Conservation (phyloP, 2,329 filamentous ascomycete genomes). For the Diplodia sapinea region DNA sequence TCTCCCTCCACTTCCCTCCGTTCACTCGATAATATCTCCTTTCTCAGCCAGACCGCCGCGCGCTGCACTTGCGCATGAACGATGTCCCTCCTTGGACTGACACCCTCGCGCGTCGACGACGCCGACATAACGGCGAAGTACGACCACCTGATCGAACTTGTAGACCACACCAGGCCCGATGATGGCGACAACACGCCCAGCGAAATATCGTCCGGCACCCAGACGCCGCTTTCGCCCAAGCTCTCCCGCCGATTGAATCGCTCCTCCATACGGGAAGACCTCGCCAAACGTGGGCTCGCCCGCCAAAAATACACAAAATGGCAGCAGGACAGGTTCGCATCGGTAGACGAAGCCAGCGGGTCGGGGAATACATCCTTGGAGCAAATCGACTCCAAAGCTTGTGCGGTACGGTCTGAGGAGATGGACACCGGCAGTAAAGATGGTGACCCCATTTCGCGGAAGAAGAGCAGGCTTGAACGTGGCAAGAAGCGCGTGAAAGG, state of each 20-base stretch:
- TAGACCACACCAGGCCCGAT: constrained; percentile 60
- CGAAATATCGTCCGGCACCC: constrained; percentile 30
- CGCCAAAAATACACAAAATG: constrained; percentile 46
- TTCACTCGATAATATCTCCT: not conserved
- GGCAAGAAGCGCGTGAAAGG: constrained; percentile 34
- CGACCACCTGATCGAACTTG: constrained; percentile 73
- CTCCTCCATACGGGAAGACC: constrained; percentile 37
- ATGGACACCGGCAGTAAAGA: constrained; percentile 13
- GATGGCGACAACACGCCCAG: constrained; percentile 43
- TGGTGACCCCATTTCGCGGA: constrained; percentile 32
- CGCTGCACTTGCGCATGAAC: not conserved
- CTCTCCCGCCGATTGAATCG: constrained; percentile 36
- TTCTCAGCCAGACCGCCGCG: not conserved
- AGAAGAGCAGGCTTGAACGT: constrained; percentile 39
- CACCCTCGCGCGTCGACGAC: constrained; percentile 26
- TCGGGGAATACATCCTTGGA: constrained; percentile 5
- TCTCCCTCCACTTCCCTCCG: not conserved
- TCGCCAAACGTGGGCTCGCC: constrained; percentile 34
- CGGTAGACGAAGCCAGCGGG: constrained; percentile 1
- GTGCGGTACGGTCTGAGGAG: constrained; percentile 8
- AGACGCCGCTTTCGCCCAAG: constrained; percentile 6
- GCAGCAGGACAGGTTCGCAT: constrained; percentile 35
- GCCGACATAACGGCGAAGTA: constrained; percentile 22
- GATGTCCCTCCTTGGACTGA: constrained; percentile 28
- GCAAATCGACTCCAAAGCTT: constrained; percentile 25